Conservation (phyloP, 164 flowering plant species). For the Vitis riparia region DNA sequence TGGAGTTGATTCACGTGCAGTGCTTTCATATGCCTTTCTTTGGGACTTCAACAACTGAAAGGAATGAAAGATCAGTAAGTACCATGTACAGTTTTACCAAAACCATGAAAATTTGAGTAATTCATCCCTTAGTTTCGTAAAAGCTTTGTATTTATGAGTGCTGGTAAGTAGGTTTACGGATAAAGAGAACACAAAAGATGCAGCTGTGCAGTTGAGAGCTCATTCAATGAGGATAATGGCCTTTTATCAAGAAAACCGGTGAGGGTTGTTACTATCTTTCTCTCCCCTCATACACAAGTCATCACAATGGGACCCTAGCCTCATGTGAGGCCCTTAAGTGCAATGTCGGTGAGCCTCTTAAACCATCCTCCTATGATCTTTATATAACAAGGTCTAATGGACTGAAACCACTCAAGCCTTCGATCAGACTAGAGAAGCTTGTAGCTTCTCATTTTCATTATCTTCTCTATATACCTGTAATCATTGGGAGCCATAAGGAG, state of each 20-base stretch:
- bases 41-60: no score
- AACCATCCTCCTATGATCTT: background rate
- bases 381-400: conserved; percentile 18
- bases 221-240: conserved; percentile 41
- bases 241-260: conserved; percentile 9
- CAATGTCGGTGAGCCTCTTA: conserved; percentile 23
- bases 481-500: background rate
- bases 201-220: conserved; percentile 38
- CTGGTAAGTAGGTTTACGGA: conserved; percentile 11
- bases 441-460: background rate
- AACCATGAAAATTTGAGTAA: background rate
- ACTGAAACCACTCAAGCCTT: conserved; percentile 7
- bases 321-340: conserved; percentile 44
- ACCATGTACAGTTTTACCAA: background rate
- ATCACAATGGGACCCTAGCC: conserved; percentile 27
- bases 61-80: no score
- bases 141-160: conserved; percentile 17
- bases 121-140: background rate
- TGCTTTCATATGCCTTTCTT: background rate
- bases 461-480: background rate
- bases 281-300: conserved; percentile 2
- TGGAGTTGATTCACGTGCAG: background rate
- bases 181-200: background rate
- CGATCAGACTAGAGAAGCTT: background rate
- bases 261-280: conserved; percentile 18